phyloP scores from a whole-genome alignment of 257 asterid genomes.

The Schizonepeta tenuifolia region DNA sequence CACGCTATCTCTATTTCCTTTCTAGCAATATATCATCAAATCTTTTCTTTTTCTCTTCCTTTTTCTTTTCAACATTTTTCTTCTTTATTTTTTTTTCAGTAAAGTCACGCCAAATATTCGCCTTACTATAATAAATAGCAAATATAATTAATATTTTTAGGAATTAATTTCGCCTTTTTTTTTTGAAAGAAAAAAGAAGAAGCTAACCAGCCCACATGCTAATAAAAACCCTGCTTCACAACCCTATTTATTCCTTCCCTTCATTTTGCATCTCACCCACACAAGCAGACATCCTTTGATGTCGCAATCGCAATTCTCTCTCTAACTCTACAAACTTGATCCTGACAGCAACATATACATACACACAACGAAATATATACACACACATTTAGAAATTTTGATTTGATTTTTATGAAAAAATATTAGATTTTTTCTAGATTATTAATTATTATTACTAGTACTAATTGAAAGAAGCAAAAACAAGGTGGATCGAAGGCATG shows the following conservation, averaged over 20 bases:
- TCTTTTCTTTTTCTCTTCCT: slow-evolving; percentile 12
- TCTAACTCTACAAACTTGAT: slow-evolving; percentile 3
- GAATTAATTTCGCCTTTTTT: neutral
- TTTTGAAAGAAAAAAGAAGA: neutral
- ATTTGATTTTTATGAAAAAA: neutral
- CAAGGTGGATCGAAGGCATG: slow-evolving; percentile 65
- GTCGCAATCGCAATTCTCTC: slow-evolving; percentile 32
- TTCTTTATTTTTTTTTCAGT: neutral
- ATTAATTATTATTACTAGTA: neutral
- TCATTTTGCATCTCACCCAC: slow-evolving; percentile 19
- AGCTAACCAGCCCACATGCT: slow-evolving; percentile 24
- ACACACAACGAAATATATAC: neutral
- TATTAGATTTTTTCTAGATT: neutral
- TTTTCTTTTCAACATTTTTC: slow-evolving; percentile 6
- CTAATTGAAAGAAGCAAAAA: too few relatives aligned
- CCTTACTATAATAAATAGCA: neutral
- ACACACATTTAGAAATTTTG: too few relatives aligned
- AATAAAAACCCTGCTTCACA: slow-evolving; percentile 42
- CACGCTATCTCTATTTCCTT: too few relatives aligned
- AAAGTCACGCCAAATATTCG: slow-evolving; percentile 1
- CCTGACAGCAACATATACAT: slow-evolving; percentile 23
- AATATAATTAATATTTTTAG: neutral
- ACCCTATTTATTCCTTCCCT: slow-evolving; percentile 36
- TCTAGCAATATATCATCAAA: neutral
- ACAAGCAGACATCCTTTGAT: slow-evolving; percentile 33